Evolutionary conservation across 2,329 filamentous ascomycete genomes (phyloP), one percentile per base, ranked within the genome.

Genomic region (Sordariomycetes sp.): DNA sequence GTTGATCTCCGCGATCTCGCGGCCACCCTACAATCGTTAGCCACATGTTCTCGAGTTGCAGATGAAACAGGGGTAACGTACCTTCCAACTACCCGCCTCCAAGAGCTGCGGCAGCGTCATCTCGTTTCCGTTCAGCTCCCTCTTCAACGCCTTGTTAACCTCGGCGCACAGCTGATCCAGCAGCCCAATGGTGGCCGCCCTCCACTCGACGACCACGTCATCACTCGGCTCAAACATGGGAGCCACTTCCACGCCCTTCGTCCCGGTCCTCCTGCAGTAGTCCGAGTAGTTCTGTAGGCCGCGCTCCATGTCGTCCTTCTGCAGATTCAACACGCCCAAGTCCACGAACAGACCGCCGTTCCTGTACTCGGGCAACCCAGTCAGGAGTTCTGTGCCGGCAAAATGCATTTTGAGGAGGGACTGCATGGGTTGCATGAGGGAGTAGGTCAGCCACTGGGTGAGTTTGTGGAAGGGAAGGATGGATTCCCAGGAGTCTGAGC

Each of bases 41-140:
- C n/a, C 11, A 35, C 16, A 8, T 14, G 20, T 12, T 33, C 12
- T 26, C 6, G 27, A 31, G n/a, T 27, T 11, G 15, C 5, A 11
- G 15, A 25, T 7, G 16, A 19, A 15, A 38, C 25, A 8, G 14
- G 25, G 8, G 21, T 28, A n/a, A 23, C 75, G 62, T 58, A 92
- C 88, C 83, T 96, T 96, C 90, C 92, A 98, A 53, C 86, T 94
- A 33, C 92, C 92, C 11, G 90, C 92, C 59, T 96, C 92, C 14
- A 98, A 69, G 64, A 98, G 77, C 57, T 98, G 92, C 6, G 88
- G 79, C 45, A 96, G 60, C 26, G 68, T 84, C 54, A 98, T 61
- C 44, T 90, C 77, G 24, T 75, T 64, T 4, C 83, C 86, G 7
- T 67, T 70, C 26, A 95, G 60, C 35, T 76, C 70, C 3, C 48